Evolutionary conservation across 805 yeast genomes (phyloP), one percentile per base, ranked within the genome.

Genomic region (Osmozyma mogii): DNA sequence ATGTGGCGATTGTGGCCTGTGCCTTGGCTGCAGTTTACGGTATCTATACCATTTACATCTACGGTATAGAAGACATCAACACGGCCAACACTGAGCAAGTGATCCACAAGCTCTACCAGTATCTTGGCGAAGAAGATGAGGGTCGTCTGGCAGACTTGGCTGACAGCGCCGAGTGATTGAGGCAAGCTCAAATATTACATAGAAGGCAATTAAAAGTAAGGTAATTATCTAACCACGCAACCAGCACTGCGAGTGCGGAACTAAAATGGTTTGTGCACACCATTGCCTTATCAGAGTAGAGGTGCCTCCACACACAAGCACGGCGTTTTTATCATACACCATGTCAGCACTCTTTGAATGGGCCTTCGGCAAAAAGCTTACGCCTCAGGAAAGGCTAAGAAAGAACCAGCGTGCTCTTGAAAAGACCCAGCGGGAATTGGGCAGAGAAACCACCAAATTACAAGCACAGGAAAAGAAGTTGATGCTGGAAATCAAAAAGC

Each of bases 331-430:
- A n/a, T n/a, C n/a, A n/a, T n/a, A n/a, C 24, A 21, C 16, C 12
- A 43, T 43, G 47, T 39, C 47, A 13, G 58, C 43, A 30, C 25
- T 60, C 25, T 72, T 92, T 42, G 94, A 88, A 49, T 92, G 97
- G 97, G 85, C 84, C 16, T 92, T 92, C 60, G 98, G 98, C 7
- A 84, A 85, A 68, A 74, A 80, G 51, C 61, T 82, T 39, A 85
- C 97, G 27, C 97, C 98, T 8, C 96, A 88, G 52, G 98, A 92
- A 59, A 72, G 87, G 54, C 72, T 92, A 52, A 76, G 96, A 40
- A 89, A 77, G 76, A 94, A 92, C 58, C 98, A 94, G 63, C 65
- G 99, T 33, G 94, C 96, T 5, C 65, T 92, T 16, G 98, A 92
- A 48, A 77, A 88, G 43, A 88, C 97, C 0, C 96, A 87, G 56